Percentiles rank a stretch among this genome's conserved stretches.
phyloP scores from a whole-genome alignment of 768 basidiomycete species.

The Lactifluus rugatus region DNA sequence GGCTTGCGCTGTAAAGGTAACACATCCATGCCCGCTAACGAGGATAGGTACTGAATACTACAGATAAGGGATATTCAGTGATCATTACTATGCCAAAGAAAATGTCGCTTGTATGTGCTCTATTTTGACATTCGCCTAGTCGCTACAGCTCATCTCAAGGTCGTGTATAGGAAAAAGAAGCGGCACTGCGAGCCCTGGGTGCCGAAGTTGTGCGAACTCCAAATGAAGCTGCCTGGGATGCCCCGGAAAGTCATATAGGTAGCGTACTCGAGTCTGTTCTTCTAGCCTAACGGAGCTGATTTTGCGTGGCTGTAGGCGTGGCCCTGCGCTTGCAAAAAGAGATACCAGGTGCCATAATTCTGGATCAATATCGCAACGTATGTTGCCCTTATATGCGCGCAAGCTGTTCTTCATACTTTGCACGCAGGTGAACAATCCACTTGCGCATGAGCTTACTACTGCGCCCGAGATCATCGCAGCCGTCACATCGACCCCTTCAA shows the following conservation, averaged over 20 bases:
- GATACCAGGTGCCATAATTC: constrained; percentile 79
- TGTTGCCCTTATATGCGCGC: constrained; percentile 22
- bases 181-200: constrained; percentile 80
- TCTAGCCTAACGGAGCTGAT: constrained; percentile 62
- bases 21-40: constrained; percentile 16
- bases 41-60: constrained; percentile 51
- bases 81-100: constrained; percentile 90
- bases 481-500: constrained; percentile 55
- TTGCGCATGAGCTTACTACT: constrained; percentile 85
- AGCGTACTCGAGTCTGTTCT: constrained; percentile 31
- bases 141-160: background rate
- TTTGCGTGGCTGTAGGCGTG: constrained; percentile 60
- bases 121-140: background rate
- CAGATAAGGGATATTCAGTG: constrained; percentile 70
- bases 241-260: constrained; percentile 90
- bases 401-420: constrained; percentile 7
- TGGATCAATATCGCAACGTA: constrained; percentile 86
- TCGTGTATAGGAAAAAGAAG: constrained; percentile 72
- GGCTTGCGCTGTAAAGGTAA: constrained; percentile 89
- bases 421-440: constrained; percentile 65
- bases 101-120: constrained; percentile 64
- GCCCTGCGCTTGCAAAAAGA: constrained; percentile 66
- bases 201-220: constrained; percentile 95
- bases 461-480: constrained; percentile 88
- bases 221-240: constrained; percentile 79